A percentile compares a stretch with the other conserved stretches of the same genome.
Conservation (phyloP, 2,329 filamentous ascomycete genomes). For the Colletotrichum abscissum region DNA sequence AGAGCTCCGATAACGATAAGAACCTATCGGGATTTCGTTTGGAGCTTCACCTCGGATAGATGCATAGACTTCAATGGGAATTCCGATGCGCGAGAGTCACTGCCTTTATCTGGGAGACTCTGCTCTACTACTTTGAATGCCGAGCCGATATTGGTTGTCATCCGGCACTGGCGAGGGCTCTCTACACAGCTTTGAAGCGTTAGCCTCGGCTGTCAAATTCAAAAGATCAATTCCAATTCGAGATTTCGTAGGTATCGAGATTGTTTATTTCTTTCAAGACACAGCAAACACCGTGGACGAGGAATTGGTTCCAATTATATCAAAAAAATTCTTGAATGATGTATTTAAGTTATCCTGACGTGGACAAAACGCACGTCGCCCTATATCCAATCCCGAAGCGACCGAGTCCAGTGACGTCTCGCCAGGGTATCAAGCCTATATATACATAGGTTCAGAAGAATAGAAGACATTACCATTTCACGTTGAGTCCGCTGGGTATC, state of each 20-base stretch:
- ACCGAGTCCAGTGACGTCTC: slow-evolving; percentile 12
- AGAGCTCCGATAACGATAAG: slow-evolving; percentile 32
- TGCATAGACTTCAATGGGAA: not conserved
- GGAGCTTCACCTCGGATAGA: slow-evolving; percentile 4
- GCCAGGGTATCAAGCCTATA: not conserved
- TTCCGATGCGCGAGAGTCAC: not conserved
- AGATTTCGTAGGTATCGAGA: not conserved
- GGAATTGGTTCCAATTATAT: not conserved
- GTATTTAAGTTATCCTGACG: not conserved
- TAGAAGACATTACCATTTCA: slow-evolving; percentile 15
- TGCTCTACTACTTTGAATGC: too few relatives aligned
- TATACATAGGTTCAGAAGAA: slow-evolving; percentile 7
- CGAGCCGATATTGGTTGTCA: too few relatives aligned
- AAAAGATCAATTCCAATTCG: not conserved
- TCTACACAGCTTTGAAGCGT: too few relatives aligned
- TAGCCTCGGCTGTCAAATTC: not conserved
- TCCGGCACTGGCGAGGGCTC: too few relatives aligned
- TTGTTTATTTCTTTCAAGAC: not conserved
- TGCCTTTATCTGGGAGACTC: too few relatives aligned
- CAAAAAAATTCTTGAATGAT: not conserved
- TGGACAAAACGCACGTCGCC: not conserved
- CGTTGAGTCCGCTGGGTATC: slow-evolving; percentile 3
- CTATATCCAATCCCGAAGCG: not conserved
- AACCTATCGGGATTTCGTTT: not conserved
- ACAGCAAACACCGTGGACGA: not conserved